phyloP scores from a whole-genome alignment of 169 alveolate genomes.

The Plasmodium fragile region DNA sequence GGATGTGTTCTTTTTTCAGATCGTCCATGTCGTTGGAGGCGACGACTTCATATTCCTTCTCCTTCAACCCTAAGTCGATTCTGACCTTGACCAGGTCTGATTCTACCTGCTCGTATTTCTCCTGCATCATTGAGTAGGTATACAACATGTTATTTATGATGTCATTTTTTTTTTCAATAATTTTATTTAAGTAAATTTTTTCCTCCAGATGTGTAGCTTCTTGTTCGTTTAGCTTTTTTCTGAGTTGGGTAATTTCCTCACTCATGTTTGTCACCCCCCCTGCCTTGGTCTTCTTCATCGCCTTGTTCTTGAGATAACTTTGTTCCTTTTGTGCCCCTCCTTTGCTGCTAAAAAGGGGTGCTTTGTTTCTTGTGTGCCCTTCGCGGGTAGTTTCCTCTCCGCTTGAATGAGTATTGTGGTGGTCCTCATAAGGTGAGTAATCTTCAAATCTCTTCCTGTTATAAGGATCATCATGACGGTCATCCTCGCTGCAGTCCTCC shows the following conservation, averaged over 20 bases:
- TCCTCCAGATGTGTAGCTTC: constrained; percentile 44
- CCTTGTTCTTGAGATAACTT: background rate
- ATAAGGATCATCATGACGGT: background rate
- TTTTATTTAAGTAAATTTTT: constrained; percentile 55
- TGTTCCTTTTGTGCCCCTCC: background rate
- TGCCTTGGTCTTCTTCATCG: background rate
- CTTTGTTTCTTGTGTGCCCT: background rate
- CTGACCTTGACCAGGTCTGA: background rate
- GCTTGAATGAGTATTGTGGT: background rate
- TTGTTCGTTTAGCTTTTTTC: constrained; percentile 17
- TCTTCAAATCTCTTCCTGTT: background rate
- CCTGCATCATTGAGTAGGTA: constrained; percentile 39
- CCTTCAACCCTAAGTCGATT: constrained; percentile 1
- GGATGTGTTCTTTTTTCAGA: constrained; percentile 4
- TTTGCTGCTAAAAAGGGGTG: background rate
- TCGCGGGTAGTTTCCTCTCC: background rate
- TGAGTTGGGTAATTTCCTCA: background rate
- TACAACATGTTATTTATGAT: constrained; percentile 56
- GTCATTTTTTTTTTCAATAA: constrained; percentile 67
- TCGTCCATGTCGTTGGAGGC: constrained; percentile 1
- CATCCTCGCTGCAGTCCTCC: background rate
- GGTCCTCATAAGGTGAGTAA: background rate
- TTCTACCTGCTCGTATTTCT: constrained; percentile 29
- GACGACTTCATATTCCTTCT: constrained; percentile 15
- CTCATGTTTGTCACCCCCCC: background rate